Evolutionary conservation across 257 asterid genomes (phyloP).

Genomic region (Solanum pinnatisectum): DNA sequence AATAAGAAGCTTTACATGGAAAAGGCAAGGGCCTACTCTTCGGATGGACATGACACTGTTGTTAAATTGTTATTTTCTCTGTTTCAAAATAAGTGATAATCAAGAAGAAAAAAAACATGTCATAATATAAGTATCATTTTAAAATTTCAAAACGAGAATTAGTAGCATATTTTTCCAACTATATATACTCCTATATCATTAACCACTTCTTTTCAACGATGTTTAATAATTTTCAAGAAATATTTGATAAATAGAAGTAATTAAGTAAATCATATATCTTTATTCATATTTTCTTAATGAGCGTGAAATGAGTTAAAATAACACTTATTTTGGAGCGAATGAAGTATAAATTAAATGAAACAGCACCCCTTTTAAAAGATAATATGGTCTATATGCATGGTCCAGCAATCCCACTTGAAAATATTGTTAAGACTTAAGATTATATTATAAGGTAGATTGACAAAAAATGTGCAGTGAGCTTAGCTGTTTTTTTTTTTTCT

Average conservation of each 20-base stretch:
- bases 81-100: no score
- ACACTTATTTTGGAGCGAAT: no score
- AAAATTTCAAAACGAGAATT: no score
- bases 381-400: background rate
- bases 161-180: no score
- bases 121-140: no score
- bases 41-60: background rate
- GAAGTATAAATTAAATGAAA: background rate
- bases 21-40: background rate
- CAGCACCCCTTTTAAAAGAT: background rate
- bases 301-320: no score
- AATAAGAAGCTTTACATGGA: background rate
- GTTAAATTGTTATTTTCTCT: background rate
- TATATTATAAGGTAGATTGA: background rate
- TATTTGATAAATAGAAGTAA: no score
- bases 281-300: no score
- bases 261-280: background rate
- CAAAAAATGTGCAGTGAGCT: background rate
- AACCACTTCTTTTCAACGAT: no score
- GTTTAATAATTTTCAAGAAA: no score
- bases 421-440: background rate
- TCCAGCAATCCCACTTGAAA: background rate
- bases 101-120: accelerated
- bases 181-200: background rate
- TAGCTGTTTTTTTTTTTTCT: background rate